These are phyloP conservation scores for Cutaneotrichosporon spelunceum DNA, from an alignment of 1,284 basidiomycete genomes.

Conservation along the genomic window DNA sequence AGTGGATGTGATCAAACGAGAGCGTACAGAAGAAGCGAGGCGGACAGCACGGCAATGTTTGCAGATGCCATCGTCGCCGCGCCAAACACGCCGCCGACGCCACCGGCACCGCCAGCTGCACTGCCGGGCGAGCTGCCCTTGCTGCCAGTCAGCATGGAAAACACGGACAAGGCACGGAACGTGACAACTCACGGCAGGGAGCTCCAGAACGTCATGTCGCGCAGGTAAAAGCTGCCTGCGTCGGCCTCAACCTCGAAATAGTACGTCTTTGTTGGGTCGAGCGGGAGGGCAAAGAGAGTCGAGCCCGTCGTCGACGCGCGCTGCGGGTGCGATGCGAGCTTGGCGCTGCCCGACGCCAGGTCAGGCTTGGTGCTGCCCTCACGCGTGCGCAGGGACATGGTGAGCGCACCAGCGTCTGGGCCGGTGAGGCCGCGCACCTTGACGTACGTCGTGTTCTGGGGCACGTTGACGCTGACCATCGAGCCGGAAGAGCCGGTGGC, in stretches of 20 bases:
- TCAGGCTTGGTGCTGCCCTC: conserved; percentile 3
- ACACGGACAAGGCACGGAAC: no score
- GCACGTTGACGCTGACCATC: conserved; percentile 3
- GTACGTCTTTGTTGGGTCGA: conserved; percentile 6
- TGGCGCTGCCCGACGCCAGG: not conserved
- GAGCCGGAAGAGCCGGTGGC: not conserved
- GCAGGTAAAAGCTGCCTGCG: conserved; percentile 1
- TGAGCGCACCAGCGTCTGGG: not conserved
- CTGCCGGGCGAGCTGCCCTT: not conserved
- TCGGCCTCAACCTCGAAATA: conserved; percentile 1
- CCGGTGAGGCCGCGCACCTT: conserved; percentile 1
- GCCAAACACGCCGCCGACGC: not conserved
- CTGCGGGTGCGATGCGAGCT: not conserved
- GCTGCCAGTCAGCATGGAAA: no score
- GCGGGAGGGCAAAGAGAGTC: not conserved
- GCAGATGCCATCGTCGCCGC: not conserved
- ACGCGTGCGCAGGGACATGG: not conserved
- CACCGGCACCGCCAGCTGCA: not conserved
- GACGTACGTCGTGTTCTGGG: conserved; percentile 4
- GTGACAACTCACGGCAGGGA: not conserved
- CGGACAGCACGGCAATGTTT: conserved; percentile 5
- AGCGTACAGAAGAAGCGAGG: conserved; percentile 3
- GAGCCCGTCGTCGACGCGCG: not conserved
- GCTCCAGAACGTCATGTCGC: conserved; percentile 1
- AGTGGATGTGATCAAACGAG: not conserved